Percentiles rank a stretch among this genome's conserved stretches.
These are phyloP conservation scores for Aspergillus nomiae DNA, from an alignment of 2,329 filamentous ascomycete species.

Conservation along the genomic window DNA sequence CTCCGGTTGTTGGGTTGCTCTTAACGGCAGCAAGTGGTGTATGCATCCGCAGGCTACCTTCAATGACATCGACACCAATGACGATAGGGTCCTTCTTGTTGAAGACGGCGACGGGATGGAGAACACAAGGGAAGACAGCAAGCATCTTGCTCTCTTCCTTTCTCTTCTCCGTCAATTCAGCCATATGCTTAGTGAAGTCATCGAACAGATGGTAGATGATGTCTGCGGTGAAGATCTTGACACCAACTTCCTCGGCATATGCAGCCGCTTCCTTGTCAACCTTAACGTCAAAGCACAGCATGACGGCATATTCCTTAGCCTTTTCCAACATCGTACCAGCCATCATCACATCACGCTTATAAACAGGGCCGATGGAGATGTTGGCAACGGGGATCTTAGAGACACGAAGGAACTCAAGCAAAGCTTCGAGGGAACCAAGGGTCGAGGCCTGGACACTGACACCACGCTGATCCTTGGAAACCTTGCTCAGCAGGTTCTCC, in stretches of 20 bases:
- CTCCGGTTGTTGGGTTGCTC: conserved; percentile 73
- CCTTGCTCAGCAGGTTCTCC: conserved; percentile 84
- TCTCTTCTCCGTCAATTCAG: conserved; percentile 79
- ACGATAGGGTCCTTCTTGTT: conserved; percentile 98
- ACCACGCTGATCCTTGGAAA: conserved; percentile 89
- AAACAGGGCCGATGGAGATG: conserved; percentile 95
- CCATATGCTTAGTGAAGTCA: conserved; percentile 93
- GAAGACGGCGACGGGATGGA: conserved; percentile 89
- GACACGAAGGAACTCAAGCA: conserved; percentile 92
- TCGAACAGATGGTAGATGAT: conserved; percentile 99
- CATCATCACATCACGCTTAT: conserved; percentile 96
- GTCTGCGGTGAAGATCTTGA: conserved; percentile 98
- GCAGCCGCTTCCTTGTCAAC: conserved; percentile 92
- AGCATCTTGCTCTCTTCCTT: conserved; percentile 96
- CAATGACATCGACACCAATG: conserved; percentile 91
- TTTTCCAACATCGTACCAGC: conserved; percentile 95
- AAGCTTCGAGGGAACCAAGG: conserved; percentile 90
- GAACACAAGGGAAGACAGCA: conserved; percentile 94
- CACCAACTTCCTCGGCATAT: conserved; percentile 89
- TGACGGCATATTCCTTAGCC: conserved; percentile 91
- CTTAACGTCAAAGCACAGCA: conserved; percentile 99
- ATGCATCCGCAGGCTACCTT: conserved; percentile 81
- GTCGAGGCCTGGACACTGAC: conserved; percentile 97
- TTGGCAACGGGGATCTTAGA: conserved; percentile 98
- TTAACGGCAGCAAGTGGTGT: conserved; percentile 89